These are phyloP conservation scores for Vaccinium vitisidaea DNA, from an alignment of 148 eudicot genomes.

Conservation along the genomic window DNA sequence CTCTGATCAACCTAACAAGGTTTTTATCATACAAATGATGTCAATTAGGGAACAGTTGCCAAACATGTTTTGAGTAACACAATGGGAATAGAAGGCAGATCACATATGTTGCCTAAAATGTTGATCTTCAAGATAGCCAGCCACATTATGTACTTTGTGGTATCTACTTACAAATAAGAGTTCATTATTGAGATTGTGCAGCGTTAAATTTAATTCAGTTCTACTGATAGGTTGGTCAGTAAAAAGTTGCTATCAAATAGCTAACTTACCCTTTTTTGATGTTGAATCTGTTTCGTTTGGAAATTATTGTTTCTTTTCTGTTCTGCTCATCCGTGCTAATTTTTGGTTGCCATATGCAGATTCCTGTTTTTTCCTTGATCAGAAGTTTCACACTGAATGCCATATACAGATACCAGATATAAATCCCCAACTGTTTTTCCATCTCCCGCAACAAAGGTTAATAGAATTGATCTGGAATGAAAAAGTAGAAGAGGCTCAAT, in stretches of 20 bases:
- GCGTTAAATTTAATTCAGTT: not conserved
- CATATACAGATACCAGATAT: constrained; percentile 80
- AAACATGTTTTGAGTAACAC: not conserved
- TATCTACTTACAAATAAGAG: not conserved
- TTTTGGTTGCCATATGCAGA: not conserved
- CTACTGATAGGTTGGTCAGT: not conserved
- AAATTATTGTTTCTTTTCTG: not conserved
- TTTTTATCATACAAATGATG: not conserved
- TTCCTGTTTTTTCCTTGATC: not conserved
- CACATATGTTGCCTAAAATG: not conserved
- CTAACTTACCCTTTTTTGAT: not conserved
- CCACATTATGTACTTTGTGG: not conserved
- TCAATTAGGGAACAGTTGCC: not conserved
- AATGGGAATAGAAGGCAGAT: not conserved
- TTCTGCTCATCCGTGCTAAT: not conserved
- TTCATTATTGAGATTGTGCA: not conserved
- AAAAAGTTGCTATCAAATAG: not conserved
- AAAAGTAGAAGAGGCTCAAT: no score
- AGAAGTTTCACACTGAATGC: not conserved
- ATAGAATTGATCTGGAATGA: no score
- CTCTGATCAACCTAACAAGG: not conserved
- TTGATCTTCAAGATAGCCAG: not conserved
- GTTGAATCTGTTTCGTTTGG: not conserved
- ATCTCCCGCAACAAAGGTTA: no score
- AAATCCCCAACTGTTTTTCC: constrained; percentile 38